phyloP scores from a whole-genome alignment of 768 basidiomycete species.

The Leccinum rimulosum region DNA sequence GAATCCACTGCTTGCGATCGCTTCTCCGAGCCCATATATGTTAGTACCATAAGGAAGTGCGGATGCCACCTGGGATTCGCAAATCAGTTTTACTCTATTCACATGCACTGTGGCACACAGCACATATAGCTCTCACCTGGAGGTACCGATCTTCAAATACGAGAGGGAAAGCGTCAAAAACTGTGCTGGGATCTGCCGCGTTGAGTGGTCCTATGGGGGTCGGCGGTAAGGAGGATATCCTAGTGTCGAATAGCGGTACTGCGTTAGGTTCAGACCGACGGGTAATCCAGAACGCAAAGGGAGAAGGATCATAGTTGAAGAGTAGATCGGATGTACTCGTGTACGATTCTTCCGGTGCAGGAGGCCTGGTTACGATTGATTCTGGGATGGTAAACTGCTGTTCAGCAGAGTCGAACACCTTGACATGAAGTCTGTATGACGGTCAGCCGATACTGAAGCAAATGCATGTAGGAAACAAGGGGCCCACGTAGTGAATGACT shows the following conservation, averaged over 20 bases:
- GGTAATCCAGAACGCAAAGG: constrained; percentile 80
- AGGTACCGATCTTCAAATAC: constrained; percentile 80
- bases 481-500: constrained; percentile 46
- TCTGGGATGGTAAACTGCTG: constrained; percentile 65
- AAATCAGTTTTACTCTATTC: neutral
- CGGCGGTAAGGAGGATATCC: constrained; percentile 54
- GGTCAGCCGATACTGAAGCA: neutral
- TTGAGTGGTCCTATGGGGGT: constrained; percentile 55
- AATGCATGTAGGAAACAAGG: neutral
- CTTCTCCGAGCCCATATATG: constrained; percentile 77
- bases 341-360: constrained; percentile 32
- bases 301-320: constrained; percentile 60
- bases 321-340: constrained; percentile 52
- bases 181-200: constrained; percentile 46
- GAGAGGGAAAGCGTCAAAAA: constrained; percentile 60
- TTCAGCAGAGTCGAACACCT: constrained; percentile 57
- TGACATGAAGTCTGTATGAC: constrained; percentile 55
- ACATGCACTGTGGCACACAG: neutral
- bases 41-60: constrained; percentile 63
- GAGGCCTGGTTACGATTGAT: constrained; percentile 44
- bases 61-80: constrained; percentile 48
- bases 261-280: constrained; percentile 54
- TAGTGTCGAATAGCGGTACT: constrained; percentile 66
- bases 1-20: constrained; percentile 64
- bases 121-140: constrained; percentile 40